These are phyloP conservation scores for Inga laurina DNA, from an alignment of 306 rosid genomes.

Conservation along the genomic window DNA sequence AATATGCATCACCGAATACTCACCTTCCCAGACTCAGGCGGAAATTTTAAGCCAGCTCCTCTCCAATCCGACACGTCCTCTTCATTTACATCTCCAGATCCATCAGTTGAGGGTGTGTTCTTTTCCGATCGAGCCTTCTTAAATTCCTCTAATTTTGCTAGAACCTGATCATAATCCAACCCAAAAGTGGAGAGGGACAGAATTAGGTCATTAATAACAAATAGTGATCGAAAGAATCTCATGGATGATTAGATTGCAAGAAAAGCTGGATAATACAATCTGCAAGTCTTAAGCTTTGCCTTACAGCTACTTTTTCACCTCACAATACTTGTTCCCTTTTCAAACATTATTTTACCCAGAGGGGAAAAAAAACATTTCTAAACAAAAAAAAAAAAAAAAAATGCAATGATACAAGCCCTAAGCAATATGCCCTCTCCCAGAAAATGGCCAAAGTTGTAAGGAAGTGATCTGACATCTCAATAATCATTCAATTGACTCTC, in stretches of 20 bases:
- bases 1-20: slow-evolving; percentile 29
- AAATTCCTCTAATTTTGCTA: slow-evolving; percentile 82
- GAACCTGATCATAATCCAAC: slow-evolving; percentile 48
- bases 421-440: not conserved
- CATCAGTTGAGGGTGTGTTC: slow-evolving; percentile 28
- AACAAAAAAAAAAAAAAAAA: not conserved
- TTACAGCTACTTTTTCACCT: not conserved
- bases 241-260: slow-evolving; percentile 13
- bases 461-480: not conserved
- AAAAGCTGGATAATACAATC: slow-evolving; percentile 3
- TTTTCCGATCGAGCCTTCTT: slow-evolving; percentile 49
- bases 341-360: not conserved
- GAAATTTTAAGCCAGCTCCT: slow-evolving; percentile 58
- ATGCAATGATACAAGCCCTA: not conserved
- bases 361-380: not conserved
- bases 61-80: slow-evolving; percentile 76
- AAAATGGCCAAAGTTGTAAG: not conserved
- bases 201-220: not conserved
- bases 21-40: slow-evolving; percentile 69
- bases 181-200: not conserved
- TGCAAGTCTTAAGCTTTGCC: not conserved
- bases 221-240: slow-evolving; percentile 15
- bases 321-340: not conserved
- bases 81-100: slow-evolving; percentile 43
- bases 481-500: not conserved